Percentiles rank a stretch among this genome's conserved stretches.
Conservation (phyloP, 495 filamentous ascomycete species). For the Staphylotrichum tortipilum region DNA sequence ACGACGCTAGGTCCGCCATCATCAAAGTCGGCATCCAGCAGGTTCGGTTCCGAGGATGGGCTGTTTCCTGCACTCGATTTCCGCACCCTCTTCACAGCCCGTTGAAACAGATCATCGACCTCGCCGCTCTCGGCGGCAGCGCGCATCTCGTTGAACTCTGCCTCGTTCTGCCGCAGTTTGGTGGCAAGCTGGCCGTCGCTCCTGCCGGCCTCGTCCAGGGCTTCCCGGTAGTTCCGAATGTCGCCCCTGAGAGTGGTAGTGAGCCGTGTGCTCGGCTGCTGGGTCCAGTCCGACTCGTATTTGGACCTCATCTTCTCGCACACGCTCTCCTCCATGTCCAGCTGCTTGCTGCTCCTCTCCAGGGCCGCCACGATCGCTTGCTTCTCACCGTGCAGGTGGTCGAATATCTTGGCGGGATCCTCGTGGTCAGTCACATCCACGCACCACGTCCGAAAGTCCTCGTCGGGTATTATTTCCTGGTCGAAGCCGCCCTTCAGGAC, state of each 20-base stretch:
- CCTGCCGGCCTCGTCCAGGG: conserved; percentile 76
- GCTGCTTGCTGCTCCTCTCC: conserved; percentile 71
- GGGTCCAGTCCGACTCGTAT: conserved; percentile 92
- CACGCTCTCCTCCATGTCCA: conserved; percentile 94
- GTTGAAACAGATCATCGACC: conserved; percentile 80
- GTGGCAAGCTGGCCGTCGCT: conserved; percentile 81
- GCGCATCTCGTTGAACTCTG: conserved; percentile 93
- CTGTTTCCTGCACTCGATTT: conserved; percentile 47
- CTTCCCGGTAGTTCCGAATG: conserved; percentile 74
- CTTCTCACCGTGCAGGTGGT: conserved; percentile 68
- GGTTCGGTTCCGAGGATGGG: conserved; percentile 60
- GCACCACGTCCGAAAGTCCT: conserved; percentile 90
- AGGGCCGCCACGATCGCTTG: conserved; percentile 58
- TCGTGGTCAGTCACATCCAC: conserved; percentile 80
- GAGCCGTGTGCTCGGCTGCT: conserved; percentile 84
- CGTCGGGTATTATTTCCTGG: conserved; percentile 77
- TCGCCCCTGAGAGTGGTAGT: conserved; percentile 82
- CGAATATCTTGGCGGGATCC: conserved; percentile 62
- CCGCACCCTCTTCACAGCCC: conserved; percentile 60
- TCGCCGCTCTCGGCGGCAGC: conserved; percentile 80
- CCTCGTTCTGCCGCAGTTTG: conserved; percentile 74
- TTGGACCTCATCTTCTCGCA: conserved; percentile 99
- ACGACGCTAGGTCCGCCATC: conserved; percentile 69
- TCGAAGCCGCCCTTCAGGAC: conserved; percentile 90
- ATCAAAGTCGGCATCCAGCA: conserved; percentile 86